Base-by-base conservation (phyloP, 2,329 filamentous ascomycete species). In the Incumbomyces lentus region DNA sequence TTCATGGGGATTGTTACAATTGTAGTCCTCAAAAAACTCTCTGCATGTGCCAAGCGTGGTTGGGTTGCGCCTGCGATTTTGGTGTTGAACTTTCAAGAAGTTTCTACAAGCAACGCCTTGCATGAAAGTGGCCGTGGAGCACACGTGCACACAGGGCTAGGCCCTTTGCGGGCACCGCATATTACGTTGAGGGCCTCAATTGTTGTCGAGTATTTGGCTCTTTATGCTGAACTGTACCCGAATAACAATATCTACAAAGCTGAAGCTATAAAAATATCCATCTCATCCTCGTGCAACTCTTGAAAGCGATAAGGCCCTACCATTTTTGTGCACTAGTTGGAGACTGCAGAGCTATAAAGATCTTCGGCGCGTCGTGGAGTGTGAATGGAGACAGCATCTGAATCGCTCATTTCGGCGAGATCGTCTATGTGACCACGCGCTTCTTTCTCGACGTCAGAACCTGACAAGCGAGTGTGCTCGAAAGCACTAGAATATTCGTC, bases 401-500 rank as follows among this genome's bases (percentile, higher is more conserved):
- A 49, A 38, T 56, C 53, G 31, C 53, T 54, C 51, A 55, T 50
- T 33, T 56, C 54, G 31, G 50, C 44, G n/a, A 54, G 49, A 42
- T 53, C 52, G 19, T 44, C 48, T 6, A 47, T 44, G 19, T 39
- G 48, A 19, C 35, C 22, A 14, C 45, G 32, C 13, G 36, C 16
- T 13, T 34, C 35, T 14, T 48, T 39, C 22, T 49, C 44, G 18
- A 48, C 30, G 16, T 50, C 40, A 3, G 49, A 49, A 10, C 35
- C 52, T n/a, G 47, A 49, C 16, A 46, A 45, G 33, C 30, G 31
- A 31, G 13, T 32, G 39, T 33, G 26, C 14, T 30, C 6, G 33
- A 42, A 35, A 26, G 30, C 41, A 39, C 35, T 18, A 35, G 40
- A 42, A 16, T 12, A 31, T 82, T 74, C 57, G 59, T 84, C 76